Percentiles rank a stretch among this genome's conserved stretches.
phyloP scores from a whole-genome alignment of 257 asterid genomes.

The Gentiana dahurica region DNA sequence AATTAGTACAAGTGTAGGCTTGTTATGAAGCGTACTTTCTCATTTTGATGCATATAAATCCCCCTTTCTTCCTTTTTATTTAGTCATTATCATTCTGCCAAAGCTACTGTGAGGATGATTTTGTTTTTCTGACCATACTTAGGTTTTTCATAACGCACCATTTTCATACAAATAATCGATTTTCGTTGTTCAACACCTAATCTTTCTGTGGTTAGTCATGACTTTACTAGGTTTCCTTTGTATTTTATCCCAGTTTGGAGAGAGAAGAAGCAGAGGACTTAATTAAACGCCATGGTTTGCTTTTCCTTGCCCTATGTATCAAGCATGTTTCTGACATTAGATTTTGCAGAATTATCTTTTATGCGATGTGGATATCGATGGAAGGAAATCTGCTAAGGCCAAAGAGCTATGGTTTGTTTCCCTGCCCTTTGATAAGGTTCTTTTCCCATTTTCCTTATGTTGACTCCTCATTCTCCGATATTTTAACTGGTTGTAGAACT shows the following conservation, averaged over 20 bases:
- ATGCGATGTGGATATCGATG: slow-evolving; percentile 94
- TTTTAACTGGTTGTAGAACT: slow-evolving; percentile 40
- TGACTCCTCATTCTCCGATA: slow-evolving; percentile 4
- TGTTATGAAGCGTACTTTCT: no score
- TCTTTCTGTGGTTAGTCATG: no score
- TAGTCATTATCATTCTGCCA: no score
- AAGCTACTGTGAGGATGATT: no score
- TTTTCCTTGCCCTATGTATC: slow-evolving; percentile 3
- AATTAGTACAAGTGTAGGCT: no score
- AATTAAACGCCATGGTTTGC: slow-evolving; percentile 70
- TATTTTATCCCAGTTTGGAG: slow-evolving; percentile 63
- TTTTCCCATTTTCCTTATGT: slow-evolving; percentile 3
- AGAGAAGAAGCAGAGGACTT: slow-evolving; percentile 99
- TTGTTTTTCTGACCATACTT: no score
- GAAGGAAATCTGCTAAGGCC: slow-evolving; percentile 82
- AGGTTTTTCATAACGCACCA: no score
- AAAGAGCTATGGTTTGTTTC: slow-evolving; percentile 84
- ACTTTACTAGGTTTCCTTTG: background rate
- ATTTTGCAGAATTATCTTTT: slow-evolving; percentile 79
- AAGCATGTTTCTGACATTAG: slow-evolving; percentile 16
- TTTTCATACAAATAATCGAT: no score
- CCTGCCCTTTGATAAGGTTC: slow-evolving; percentile 4
- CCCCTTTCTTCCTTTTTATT: no score
- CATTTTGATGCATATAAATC: no score
- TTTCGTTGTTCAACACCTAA: no score